A percentile compares a stretch with the other conserved stretches of the same genome.
These are phyloP conservation scores for Globisporangium alternatum DNA, from an alignment of 352 stramenopile species.

Conservation along the genomic window DNA sequence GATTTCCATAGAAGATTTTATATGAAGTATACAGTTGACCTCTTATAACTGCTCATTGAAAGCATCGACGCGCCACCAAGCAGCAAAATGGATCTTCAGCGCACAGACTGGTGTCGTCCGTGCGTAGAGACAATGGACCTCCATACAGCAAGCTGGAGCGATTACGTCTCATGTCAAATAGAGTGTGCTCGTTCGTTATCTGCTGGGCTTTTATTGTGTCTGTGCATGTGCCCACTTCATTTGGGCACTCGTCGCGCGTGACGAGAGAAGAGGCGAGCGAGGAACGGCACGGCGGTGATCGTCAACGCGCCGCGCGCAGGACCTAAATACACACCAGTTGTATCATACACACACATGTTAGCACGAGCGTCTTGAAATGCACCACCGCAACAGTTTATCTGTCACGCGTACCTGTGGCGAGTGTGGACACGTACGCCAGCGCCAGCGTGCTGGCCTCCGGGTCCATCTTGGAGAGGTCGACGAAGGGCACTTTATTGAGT, in stretches of 20 bases:
- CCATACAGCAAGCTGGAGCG: not conserved
- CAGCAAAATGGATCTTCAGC: conserved; percentile 15
- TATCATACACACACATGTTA: not conserved
- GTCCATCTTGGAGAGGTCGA: conserved; percentile 69
- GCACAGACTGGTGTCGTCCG: not conserved
- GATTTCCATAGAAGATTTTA: not conserved
- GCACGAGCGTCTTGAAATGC: not conserved
- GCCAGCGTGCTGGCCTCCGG: conserved; percentile 63
- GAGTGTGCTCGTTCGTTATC: not conserved
- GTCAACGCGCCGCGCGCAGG: conserved; percentile 68
- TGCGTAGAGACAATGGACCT: not conserved
- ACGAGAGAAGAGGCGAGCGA: conserved; percentile 63
- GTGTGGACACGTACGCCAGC: conserved; percentile 92
- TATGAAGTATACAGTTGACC: too few relatives aligned
- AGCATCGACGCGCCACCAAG: not conserved
- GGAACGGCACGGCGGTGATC: conserved; percentile 65
- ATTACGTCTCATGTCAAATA: not conserved
- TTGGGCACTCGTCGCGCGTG: conserved; percentile 18
- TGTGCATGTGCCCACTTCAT: conserved; percentile 16
- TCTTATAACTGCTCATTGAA: too few relatives aligned
- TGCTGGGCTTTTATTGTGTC: not conserved
- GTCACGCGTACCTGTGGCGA: conserved; percentile 53
- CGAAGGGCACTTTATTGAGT: conserved; percentile 60
- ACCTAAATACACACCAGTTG: conserved; percentile 20
- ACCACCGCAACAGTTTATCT: not conserved